Evolutionary conservation across 148 eudicot species (phyloP), one percentile per base, ranked within the genome.

Genomic region (Silene latifolia): DNA sequence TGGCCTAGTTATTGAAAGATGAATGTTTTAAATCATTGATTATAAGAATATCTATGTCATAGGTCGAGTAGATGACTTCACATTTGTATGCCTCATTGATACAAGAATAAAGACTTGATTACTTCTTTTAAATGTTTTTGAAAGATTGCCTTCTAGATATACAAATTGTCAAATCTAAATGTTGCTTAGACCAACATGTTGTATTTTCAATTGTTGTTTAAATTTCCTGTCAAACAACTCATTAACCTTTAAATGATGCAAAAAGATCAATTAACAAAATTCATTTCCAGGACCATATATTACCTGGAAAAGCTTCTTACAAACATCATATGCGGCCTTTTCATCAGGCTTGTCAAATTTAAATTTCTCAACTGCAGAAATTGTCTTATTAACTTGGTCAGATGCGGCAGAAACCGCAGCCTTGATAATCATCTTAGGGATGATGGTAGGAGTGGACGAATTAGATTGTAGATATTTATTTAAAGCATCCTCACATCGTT

Each of bases 281-380:
- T 7, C 15, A 4, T 4, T 7, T 13, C 6, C 2, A 32, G 10
- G 13, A 15, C 12, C 21, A 70, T 11, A 8, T 24, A 11, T 23
- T 76, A 79, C 82, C 82, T 79, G 64, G 5, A 94, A 76, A 27
- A 90, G 85, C 32, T 73, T 73, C 83, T 77, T 78, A 72, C 98
- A 94, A 77, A 79, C 92, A 17, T 91, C 86, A 25, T 76, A 84
- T 3, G 97, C 96, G 5, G 82, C 91, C 69, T 86, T 86, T 13
- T 85, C 86, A 12, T 86, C 46, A 0, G 88, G 82, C 4, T 70
- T 81, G 11, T 87, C 85, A 57, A 85, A 82, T 21, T 79, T 85
- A 58, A 94, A 72, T 6, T 67, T 67, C 27, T 21, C 56, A 51
- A 51, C 47, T 12, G 20, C 20, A 8, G n/a, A n/a, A 67, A 67